A percentile compares a stretch with the other conserved stretches of the same genome.
Evolutionary conservation across 1,139 yeast species (phyloP).

Genomic region (Kazachstania sp.): DNA sequence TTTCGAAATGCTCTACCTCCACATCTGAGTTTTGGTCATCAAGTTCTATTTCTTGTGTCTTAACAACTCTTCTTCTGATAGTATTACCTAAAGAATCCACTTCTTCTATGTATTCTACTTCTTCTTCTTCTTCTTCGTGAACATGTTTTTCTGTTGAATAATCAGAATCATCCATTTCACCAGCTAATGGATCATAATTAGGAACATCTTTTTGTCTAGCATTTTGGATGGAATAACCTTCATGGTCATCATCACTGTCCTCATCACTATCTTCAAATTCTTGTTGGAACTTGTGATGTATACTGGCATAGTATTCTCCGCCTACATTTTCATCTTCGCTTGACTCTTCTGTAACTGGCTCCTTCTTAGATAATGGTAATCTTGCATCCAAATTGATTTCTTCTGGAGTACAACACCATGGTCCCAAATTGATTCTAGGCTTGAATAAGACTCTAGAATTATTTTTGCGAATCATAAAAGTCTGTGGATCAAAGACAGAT

Average conservation of each 20-base stretch:
- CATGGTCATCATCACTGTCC: constrained; percentile 12
- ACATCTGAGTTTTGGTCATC: constrained; percentile 4
- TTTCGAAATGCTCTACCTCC: constrained; percentile 7
- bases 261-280: constrained; percentile 31
- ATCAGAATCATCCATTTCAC: constrained; percentile 12
- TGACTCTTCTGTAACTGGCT: constrained; percentile 25
- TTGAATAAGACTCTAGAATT: constrained; percentile 78
- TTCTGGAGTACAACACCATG: constrained; percentile 53
- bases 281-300: constrained; percentile 26
- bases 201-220: constrained; percentile 12
- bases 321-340: constrained; percentile 30
- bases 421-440: constrained; percentile 48
- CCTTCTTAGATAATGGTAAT: constrained; percentile 58
- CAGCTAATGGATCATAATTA: constrained; percentile 27
- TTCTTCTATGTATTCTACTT: constrained; percentile 21
- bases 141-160: constrained; percentile 10
- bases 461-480: constrained; percentile 77
- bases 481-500: constrained; percentile 81
- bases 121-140: constrained; percentile 10
- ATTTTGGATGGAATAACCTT: constrained; percentile 23
- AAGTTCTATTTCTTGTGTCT: constrained; percentile 6
- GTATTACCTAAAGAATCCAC: constrained; percentile 28
- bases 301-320: constrained; percentile 25
- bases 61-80: constrained; percentile 13
- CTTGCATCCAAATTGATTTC: constrained; percentile 78